phyloP scores from a whole-genome alignment of 2,329 filamentous ascomycete genomes.

The Lasiodiplodia sp. region DNA sequence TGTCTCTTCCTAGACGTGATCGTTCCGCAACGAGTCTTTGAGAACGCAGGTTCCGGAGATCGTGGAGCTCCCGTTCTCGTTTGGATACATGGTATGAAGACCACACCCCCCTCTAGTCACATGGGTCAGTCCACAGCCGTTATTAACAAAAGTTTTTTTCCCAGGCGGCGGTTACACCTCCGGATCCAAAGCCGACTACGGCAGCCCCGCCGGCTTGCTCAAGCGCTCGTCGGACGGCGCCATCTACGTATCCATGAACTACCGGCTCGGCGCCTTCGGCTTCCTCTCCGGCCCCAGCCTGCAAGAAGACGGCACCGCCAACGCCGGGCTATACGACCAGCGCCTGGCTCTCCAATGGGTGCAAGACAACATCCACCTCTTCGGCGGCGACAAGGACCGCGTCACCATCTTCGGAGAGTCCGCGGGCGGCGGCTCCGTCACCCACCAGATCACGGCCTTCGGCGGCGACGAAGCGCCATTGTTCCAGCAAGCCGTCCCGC shows the following conservation, averaged over 20 bases:
- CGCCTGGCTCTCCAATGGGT: conserved; percentile 59
- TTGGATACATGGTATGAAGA: conserved; percentile 52
- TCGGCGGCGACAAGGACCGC: conserved; percentile 56
- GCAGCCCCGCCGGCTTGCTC: not conserved
- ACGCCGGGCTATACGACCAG: conserved; percentile 51
- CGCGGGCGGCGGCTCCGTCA: conserved; percentile 48
- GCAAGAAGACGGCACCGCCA: conserved; percentile 52
- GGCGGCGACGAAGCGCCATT: too few relatives aligned
- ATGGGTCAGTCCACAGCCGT: too few relatives aligned
- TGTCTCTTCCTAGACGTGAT: conserved; percentile 52
- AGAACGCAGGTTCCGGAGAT: conserved; percentile 32
- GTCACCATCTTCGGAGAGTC: conserved; percentile 58
- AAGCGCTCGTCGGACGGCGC: conserved; percentile 44
- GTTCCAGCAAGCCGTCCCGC: conserved; percentile 44
- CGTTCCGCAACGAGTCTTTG: conserved; percentile 44
- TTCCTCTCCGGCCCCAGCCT: conserved; percentile 57
- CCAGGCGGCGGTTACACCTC: conserved; percentile 50
- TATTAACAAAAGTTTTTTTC: not conserved
- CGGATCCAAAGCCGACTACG: not conserved
- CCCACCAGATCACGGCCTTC: conserved; percentile 61
- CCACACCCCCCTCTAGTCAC: not conserved
- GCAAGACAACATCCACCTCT: conserved; percentile 53
- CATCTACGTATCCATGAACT: conserved; percentile 55
- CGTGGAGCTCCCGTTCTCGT: conserved; percentile 47
- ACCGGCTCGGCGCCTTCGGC: conserved; percentile 53